Evolutionary conservation across 371 early-diverging fungal genomes (phyloP), one percentile per base, ranked within the genome.

Genomic region (Thermomucor indicae-seudaticae): DNA sequence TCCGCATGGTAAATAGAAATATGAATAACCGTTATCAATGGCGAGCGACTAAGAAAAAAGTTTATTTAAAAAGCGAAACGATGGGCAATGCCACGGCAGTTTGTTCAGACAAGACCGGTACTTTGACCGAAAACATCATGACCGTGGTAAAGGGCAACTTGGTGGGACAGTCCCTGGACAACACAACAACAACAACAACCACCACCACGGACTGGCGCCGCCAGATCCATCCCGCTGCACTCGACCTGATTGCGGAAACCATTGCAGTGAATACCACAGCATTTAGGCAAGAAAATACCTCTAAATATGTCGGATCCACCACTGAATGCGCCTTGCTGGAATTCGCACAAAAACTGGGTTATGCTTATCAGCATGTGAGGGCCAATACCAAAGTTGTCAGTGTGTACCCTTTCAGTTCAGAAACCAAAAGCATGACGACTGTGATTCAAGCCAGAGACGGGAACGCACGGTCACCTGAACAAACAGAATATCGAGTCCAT

Each of bases 51-150:
- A n/a, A n/a, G n/a, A n/a, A n/a, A n/a, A n/a, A n/a, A n/a, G n/a
- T 31, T 41, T 24, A 45, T 23, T 32, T n/a, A 24, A 12, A n/a
- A 46, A 62, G 91, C 64, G 92, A 92, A 67, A 91, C 88, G 23
- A 92, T 90, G 91, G 90, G 90, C 19, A 81, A 79, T 53, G 89
- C 89, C 23, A 92, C 91, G 6, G 83, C 86, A 16, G 85, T 91
- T 28, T 91, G n/a, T n/a, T n/a, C n/a, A n/a, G n/a, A n/a, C n/a
- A n/a, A n/a, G n/a, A n/a, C n/a, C n/a, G n/a, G n/a, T 3, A 91
- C 91, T 4, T 70, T 91, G 42, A 91, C 91, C 0, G 78, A 83
- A 58, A 92, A 91, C 75, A 69, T 68, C 34, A 90, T 92, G 91
- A 86, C 89, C 6, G 86, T 91, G n/a, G 89, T 88, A n/a, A n/a